These are phyloP conservation scores for Penicillium sp. DNA, from an alignment of 2,329 filamentous ascomycete genomes.

Conservation along the genomic window DNA sequence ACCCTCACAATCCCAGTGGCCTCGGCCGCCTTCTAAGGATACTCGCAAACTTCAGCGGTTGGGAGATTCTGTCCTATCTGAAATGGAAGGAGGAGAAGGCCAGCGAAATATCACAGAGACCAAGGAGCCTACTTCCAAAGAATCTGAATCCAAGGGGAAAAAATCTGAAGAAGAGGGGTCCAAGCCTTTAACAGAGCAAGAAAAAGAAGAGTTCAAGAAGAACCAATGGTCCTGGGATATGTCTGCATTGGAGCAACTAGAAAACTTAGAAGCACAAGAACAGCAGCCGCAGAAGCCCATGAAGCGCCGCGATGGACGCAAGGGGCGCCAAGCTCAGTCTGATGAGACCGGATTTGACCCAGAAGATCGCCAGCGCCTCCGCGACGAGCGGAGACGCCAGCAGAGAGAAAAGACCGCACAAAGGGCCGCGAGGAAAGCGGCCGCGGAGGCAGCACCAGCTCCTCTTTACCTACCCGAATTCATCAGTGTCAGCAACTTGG, in stretches of 20 bases:
- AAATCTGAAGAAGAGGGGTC: background rate
- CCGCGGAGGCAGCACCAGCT: constrained; percentile 46
- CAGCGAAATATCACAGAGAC: background rate
- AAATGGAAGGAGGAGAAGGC: constrained; percentile 14
- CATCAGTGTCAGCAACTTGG: constrained; percentile 82
- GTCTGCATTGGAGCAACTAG: constrained; percentile 28
- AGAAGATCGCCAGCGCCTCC: constrained; percentile 37
- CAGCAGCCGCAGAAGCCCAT: constrained; percentile 15
- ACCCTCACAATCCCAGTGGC: background rate
- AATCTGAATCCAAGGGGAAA: background rate
- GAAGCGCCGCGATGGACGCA: constrained; percentile 28
- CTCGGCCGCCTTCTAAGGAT: constrained; percentile 4
- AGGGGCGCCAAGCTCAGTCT: constrained; percentile 21
- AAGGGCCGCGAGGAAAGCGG: constrained; percentile 44
- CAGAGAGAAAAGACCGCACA: constrained; percentile 41
- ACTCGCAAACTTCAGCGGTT: constrained; percentile 24
- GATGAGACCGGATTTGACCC: constrained; percentile 40
- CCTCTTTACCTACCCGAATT: constrained; percentile 82
- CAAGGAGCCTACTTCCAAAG: background rate
- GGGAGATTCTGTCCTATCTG: constrained; percentile 19
- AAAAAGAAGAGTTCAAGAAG: constrained; percentile 11
- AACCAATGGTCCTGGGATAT: constrained; percentile 34
- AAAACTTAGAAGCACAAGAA: constrained; percentile 10
- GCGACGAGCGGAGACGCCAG: constrained; percentile 33
- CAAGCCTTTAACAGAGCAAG: constrained; percentile 1